Base-by-base conservation (phyloP, 1,284 basidiomycete genomes). In the Pisolithus thermaeus region DNA sequence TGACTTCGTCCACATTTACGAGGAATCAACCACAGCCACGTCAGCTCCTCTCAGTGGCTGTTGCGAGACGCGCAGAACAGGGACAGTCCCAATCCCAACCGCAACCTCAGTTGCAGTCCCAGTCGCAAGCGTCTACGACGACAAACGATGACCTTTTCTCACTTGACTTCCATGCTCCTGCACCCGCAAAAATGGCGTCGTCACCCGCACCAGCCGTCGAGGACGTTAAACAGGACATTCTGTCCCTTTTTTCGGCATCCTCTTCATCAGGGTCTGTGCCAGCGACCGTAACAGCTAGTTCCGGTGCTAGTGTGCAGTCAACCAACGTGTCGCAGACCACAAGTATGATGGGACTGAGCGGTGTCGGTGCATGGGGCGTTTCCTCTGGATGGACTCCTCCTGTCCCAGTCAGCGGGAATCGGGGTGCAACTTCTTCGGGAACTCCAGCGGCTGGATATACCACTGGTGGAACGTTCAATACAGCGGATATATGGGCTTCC, bases 201-300 rank as follows among this genome's bases (percentile, higher is more conserved):
- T 52, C 68, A 7, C 54, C 73, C 6, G 59, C 69, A 23, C 67
- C 68, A 22, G 73, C 77, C 0, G 78, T 76, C 63, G 87, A 88
- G 60, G 84, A 90, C 61, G 77, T 85, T 51, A 94, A 93, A 62
- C 80, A 90, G 54, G 88, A 95, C 59, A 95, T 96, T 59, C 75
- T 96, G 38, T 92, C 89, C 0, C 78, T 95, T 43, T 95, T 92
- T 65, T 81, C 86, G n/a, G 60, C 78, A 7, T 60, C 77, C 3
- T 50, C 74, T 6, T 59, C 71, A 11, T 59, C 68, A 1, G 54
- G 72, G 0, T 59, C 73, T 7, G 57, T 70, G 11, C 56, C 67
- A 67, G 32, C 14, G 32, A 35, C 32, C 12, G 32, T 16, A 35
- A 35, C 32, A 14, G 12, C 12, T 14, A 4, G 12, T 14, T 35